Evolutionary conservation across 148 eudicot genomes (phyloP).

Genomic region (Rhododendron griersonianum): DNA sequence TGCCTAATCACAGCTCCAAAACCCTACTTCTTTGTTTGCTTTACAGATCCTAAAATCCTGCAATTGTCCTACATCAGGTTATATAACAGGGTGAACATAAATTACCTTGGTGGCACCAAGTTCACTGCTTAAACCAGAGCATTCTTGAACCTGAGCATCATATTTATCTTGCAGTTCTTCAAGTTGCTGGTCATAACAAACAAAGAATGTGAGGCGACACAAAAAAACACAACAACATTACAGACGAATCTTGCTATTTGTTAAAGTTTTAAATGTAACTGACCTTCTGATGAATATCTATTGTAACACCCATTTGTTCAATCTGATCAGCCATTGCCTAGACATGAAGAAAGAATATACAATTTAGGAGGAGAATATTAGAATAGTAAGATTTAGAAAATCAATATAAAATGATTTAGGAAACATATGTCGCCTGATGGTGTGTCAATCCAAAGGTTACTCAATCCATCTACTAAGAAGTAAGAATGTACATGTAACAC

Average conservation of each 20-base stretch:
- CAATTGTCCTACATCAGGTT: neutral
- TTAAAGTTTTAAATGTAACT: neutral
- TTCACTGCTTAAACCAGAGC: slow-evolving; percentile 41
- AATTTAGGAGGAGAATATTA: neutral
- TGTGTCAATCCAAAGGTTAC: neutral
- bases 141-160: slow-evolving; percentile 46
- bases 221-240: neutral
- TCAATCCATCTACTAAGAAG: neutral
- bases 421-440: neutral
- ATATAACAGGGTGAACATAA: neutral
- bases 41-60: neutral
- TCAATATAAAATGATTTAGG: neutral
- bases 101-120: slow-evolving; percentile 54
- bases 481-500: neutral
- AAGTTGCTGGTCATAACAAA: slow-evolving; percentile 36
- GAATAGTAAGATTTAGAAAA: neutral
- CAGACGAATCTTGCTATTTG: neutral
- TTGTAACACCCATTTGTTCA: slow-evolving; percentile 65
- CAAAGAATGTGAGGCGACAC: neutral
- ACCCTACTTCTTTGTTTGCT: neutral
- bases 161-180: slow-evolving; percentile 61
- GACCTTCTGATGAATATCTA: slow-evolving; percentile 71
- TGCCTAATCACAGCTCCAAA: neutral
- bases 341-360: neutral
- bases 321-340: slow-evolving; percentile 86